Conservation (phyloP, 495 filamentous ascomycete genomes). For the Hypoxylon trugodes region DNA sequence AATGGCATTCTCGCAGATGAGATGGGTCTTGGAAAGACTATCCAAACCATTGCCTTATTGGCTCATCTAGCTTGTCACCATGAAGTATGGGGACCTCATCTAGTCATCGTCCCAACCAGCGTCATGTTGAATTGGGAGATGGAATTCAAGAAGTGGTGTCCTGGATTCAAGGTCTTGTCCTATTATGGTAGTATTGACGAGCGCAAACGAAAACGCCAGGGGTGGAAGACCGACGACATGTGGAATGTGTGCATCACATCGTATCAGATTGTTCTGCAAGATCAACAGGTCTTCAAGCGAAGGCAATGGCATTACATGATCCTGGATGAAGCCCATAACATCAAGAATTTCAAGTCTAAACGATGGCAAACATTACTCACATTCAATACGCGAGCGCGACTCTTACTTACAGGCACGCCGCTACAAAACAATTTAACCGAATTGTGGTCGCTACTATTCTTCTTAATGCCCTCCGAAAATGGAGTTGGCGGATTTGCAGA, state of each 20-base stretch:
- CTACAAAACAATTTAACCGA: conserved; percentile 97
- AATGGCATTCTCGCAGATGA: conserved; percentile 99
- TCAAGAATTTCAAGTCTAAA: conserved; percentile 98
- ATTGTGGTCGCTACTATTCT: conserved; percentile 96
- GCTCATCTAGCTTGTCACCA: conserved; percentile 93
- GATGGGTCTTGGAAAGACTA: conserved; percentile 99
- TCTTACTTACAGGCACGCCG: conserved; percentile 94
- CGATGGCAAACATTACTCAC: conserved; percentile 94
- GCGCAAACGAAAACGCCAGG: conserved; percentile 85
- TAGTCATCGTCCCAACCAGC: conserved; percentile 96
- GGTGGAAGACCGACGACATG: conserved; percentile 87
- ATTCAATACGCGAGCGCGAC: conserved; percentile 84
- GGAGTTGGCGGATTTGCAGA: conserved; percentile 89
- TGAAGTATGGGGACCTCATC: conserved; percentile 93
- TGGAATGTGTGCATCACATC: conserved; percentile 98
- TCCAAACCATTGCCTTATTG: conserved; percentile 94
- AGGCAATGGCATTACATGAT: conserved; percentile 98
- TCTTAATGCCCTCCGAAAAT: conserved; percentile 89
- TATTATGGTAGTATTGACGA: conserved; percentile 96
- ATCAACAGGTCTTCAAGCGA: conserved; percentile 90
- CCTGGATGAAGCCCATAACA: conserved; percentile 98
- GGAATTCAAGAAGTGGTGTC: conserved; percentile 99
- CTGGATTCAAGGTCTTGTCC: conserved; percentile 96
- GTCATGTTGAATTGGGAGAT: conserved; percentile 99
- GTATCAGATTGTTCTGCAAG: conserved; percentile 94